Evolutionary conservation across 1,284 basidiomycete genomes (phyloP).

Genomic region (Pyrrhoderma noxium): DNA sequence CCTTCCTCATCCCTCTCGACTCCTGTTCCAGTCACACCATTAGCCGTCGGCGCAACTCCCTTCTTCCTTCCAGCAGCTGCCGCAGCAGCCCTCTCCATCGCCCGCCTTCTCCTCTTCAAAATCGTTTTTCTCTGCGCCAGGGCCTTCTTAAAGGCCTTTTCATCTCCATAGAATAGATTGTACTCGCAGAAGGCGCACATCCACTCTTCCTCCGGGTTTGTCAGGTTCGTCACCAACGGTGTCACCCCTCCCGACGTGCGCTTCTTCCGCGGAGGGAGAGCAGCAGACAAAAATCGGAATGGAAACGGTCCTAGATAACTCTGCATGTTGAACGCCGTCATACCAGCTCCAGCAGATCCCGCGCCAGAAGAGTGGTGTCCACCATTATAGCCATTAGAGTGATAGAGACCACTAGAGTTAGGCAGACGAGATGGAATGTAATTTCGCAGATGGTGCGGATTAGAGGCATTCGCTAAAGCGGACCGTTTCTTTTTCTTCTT

Average conservation of each 20-base stretch:
- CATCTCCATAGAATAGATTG: conserved; percentile 75
- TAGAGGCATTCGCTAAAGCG: conserved; percentile 78
- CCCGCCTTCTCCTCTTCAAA: conserved; percentile 62
- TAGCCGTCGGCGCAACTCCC: conserved; percentile 11
- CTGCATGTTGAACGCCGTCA: conserved; percentile 30
- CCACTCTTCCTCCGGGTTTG: conserved; percentile 73
- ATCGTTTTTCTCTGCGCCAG: conserved; percentile 74
- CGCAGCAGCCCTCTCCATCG: conserved; percentile 67
- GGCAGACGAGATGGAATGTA: conserved; percentile 77
- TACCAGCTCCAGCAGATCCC: too few relatives aligned
- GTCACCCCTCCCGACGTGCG: conserved; percentile 20
- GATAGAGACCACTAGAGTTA: conserved; percentile 34
- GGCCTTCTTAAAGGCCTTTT: conserved; percentile 52
- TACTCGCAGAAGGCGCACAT: conserved; percentile 88
- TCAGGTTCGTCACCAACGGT: conserved; percentile 34
- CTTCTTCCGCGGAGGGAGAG: conserved; percentile 48
- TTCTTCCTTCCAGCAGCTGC: conserved; percentile 24
- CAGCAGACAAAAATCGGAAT: conserved; percentile 58
- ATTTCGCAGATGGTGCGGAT: conserved; percentile 85
- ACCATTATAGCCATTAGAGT: conserved; percentile 22
- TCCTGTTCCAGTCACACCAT: conserved; percentile 23
- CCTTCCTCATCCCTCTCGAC: conserved; percentile 24
- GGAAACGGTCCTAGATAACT: conserved; percentile 52
- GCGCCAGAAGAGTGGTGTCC: too few relatives aligned
- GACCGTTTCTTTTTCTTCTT: conserved; percentile 86